Percentiles rank a stretch among this genome's conserved stretches.
Evolutionary conservation across 2,329 filamentous ascomycete genomes (phyloP).

Genomic region (Colletotrichum navitas): DNA sequence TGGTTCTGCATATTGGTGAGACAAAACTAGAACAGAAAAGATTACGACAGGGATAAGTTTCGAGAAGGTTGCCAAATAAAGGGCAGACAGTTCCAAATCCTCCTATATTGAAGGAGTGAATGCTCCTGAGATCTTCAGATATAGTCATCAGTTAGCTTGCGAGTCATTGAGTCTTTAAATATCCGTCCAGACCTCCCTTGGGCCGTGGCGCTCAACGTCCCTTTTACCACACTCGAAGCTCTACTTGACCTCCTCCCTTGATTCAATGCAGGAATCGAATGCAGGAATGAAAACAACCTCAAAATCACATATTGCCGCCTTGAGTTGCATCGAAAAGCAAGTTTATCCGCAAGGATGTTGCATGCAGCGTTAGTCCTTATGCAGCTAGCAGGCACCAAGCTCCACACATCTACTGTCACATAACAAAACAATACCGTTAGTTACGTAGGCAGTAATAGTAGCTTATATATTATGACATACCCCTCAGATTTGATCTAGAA

Average conservation of each 20-base stretch:
- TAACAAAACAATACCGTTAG: too few species aligned
- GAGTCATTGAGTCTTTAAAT: slow-evolving; percentile 34
- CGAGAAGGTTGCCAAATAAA: slow-evolving; percentile 29
- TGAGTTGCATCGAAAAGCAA: slow-evolving; percentile 37
- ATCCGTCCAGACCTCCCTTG: slow-evolving; percentile 22
- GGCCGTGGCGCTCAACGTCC: not conserved
- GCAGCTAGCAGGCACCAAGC: not conserved
- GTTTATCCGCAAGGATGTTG: slow-evolving; percentile 5
- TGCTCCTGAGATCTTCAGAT: slow-evolving; percentile 28
- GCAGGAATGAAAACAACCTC: slow-evolving; percentile 20
- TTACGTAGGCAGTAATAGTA: too few species aligned
- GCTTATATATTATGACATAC: too few species aligned
- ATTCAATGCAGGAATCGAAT: slow-evolving; percentile 20
- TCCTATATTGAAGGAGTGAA: slow-evolving; percentile 21
- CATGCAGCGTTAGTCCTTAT: slow-evolving; percentile 9
- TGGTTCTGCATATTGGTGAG: slow-evolving; percentile 29
- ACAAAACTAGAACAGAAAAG: slow-evolving; percentile 36
- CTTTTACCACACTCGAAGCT: not conserved
- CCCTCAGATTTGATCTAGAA: too few species aligned
- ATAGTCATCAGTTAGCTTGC: slow-evolving; percentile 5
- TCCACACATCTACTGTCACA: slow-evolving; percentile 30
- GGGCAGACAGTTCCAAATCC: slow-evolving; percentile 34
- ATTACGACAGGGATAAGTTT: slow-evolving; percentile 25
- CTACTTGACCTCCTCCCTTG: slow-evolving; percentile 6
- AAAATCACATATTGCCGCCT: slow-evolving; percentile 21